Base-by-base conservation (phyloP, 345 rosid species). In the Stellera chamaejasme region DNA sequence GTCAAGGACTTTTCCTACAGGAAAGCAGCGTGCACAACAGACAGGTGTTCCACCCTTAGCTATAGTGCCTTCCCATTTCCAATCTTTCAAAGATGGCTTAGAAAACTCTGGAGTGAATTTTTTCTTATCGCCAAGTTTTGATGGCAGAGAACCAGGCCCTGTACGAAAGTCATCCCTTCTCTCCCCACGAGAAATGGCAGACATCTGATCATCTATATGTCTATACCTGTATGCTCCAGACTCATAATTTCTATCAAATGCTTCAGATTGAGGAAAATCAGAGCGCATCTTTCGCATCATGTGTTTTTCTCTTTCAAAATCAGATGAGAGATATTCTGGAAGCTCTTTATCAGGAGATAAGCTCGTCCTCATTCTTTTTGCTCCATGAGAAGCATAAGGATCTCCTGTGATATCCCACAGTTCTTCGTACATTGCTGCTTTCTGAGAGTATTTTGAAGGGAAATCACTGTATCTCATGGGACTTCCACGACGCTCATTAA, bases 31-130 rank as follows among this genome's bases (percentile, higher is more conserved):
- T 63, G 95, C 98, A 67, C 73, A 88, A 65, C 98, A 92, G 55
- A 92, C 79, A 10, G 92, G 90, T 61, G 82, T 81, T 57, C 98
- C 98, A 60, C 95, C 96, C 77, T 92, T 88, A 19, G 96, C 98
- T 56, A 92, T 77, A 52, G 88, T 83, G 50, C 98, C 98, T 70
- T 92, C 96, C 98, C 98, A 92, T 77, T 91, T 88, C 98, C 98
- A 91, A 67, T 87, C 84, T 45, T 78, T 82, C 48, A 84, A 59
- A 27, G 93, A 74, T 59, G 84, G 61, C 56, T 41, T 77, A 57
- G 68, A 77, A 50, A 73, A 68, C 55, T 85, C 92, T 53, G 82
- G 83, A 47, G 78, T 64, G 52, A 72, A 69, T 59, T 76, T 77
- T 76, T 79, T 83, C 66, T 75, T 75, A 65, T 85, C 96, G 58